Base-by-base conservation (phyloP, 805 yeast species). In the Candida tammaniensis region DNA sequence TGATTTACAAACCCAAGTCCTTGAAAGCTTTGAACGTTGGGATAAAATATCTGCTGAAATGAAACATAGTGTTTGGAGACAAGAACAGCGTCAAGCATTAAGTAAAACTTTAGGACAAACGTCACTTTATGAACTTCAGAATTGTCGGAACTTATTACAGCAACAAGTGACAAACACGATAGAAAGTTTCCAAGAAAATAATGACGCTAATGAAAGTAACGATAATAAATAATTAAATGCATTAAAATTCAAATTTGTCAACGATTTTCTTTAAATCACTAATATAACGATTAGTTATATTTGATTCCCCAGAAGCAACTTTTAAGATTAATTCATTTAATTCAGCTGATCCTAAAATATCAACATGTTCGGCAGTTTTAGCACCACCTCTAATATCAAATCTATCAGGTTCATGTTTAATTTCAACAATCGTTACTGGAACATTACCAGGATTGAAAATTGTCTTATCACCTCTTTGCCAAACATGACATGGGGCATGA, bases 321-420 rank as follows among this genome's bases (percentile, higher is more conserved):
- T 75, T 74, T 35, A 91, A 64, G 9, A 93, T 68, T 50, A 89
- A 64, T 52, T 93, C 98, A 54, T 93, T 93, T 55, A 93, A 66
- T 52, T 83, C 95, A 1, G 97, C 86, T 43, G 95, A 80, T 2
- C 98, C 98, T 30, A 93, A 68, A 30, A 93, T 89, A 55, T 93
- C 98, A 18, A 93, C 98, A 58, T 93, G 98, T 51, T 93, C 98
- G 1, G 98, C 97, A 1, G 97, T 91, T 55, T 84, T 85, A 8
- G 96, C 94, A 10, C 98, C 98, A 17, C 98, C 98, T 45, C 98
- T 74, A 21, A 93, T 85, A 62, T 93, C 98, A 50, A 85, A 88
- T 46, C 86, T 66, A 52, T 86, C 95, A 0, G 98, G 98, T 54
- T 89, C 94, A 52, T 93, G 96, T 49, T 76, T 74, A 66, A 93